Evolutionary conservation across 169 alveolate species (phyloP).

Genomic region (Eimeria praecox): DNA sequence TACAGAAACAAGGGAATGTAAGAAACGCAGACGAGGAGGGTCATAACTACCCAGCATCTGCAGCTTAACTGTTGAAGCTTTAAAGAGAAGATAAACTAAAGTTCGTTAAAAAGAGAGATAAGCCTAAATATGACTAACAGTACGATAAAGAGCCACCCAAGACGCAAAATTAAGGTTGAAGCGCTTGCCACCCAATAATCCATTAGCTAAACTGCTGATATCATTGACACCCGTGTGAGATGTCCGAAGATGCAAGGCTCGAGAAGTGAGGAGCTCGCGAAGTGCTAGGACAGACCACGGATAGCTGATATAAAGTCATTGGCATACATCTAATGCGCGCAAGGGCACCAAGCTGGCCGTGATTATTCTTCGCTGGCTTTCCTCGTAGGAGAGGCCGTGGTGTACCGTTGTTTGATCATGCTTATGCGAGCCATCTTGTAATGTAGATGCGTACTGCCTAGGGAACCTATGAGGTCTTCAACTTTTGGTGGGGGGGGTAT

Average conservation of each 20-base stretch:
- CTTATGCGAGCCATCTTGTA: constrained; percentile 70
- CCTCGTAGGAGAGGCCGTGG: constrained; percentile 30
- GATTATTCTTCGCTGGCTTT: neutral
- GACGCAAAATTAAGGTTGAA: neutral
- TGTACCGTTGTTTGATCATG: constrained; percentile 39
- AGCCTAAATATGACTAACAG: neutral
- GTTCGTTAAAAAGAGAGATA: neutral
- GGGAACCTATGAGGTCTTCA: constrained; percentile 6
- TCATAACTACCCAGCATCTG: neutral
- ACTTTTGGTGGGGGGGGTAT: constrained; percentile 75
- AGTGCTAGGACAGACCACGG: neutral
- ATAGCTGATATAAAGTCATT: neutral
- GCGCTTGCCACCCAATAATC: neutral
- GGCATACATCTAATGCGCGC: neutral
- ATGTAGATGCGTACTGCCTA: constrained; percentile 59
- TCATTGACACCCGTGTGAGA: neutral
- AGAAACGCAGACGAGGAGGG: neutral
- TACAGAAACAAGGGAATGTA: neutral
- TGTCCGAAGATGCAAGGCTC: neutral
- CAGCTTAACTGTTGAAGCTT: neutral
- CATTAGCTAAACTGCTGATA: neutral
- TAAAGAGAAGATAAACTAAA: neutral
- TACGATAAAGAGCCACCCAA: neutral
- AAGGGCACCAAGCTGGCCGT: neutral
- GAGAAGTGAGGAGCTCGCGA: neutral